A percentile compares a stretch with the other conserved stretches of the same genome.
These are phyloP conservation scores for Osmanthus fragrans DNA, from an alignment of 257 asterid species.

Conservation along the genomic window DNA sequence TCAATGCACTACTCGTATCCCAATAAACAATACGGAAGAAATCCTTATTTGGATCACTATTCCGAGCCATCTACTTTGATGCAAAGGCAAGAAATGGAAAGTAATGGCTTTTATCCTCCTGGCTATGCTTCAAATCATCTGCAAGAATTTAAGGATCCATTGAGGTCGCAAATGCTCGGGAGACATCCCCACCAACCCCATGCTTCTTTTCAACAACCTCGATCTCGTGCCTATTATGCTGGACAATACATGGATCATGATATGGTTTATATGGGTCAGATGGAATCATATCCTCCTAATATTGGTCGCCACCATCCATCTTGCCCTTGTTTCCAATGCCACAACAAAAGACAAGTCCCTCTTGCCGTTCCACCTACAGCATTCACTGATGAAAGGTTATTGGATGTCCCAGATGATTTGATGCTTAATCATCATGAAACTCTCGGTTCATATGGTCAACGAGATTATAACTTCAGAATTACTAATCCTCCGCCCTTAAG, in stretches of 20 bases:
- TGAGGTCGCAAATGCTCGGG: constrained; percentile 44
- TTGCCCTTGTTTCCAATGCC: constrained; percentile 75
- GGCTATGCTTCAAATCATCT: constrained; percentile 31
- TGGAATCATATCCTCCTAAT: constrained; percentile 44
- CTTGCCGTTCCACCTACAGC: constrained; percentile 30
- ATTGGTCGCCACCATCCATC: constrained; percentile 61
- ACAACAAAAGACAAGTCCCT: constrained; percentile 34
- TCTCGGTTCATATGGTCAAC: constrained; percentile 36
- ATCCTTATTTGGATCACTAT: constrained; percentile 39
- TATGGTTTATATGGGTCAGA: constrained; percentile 35
- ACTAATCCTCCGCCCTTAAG: constrained; percentile 34
- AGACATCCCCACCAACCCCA: constrained; percentile 40
- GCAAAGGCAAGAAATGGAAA: constrained; percentile 47
- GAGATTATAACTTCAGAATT: constrained; percentile 35
- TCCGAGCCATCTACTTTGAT: constrained; percentile 38
- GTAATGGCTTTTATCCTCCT: constrained; percentile 57
- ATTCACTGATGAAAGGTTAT: constrained; percentile 35
- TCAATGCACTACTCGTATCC: constrained; percentile 33
- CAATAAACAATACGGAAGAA: constrained; percentile 33
- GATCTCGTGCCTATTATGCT: constrained; percentile 37
- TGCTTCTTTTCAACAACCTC: constrained; percentile 35
- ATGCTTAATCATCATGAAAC: constrained; percentile 34
- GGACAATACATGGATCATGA: constrained; percentile 48
- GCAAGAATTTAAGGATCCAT: constrained; percentile 43
- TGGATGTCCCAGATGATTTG: constrained; percentile 35